phyloP scores from a whole-genome alignment of 129 eudicot species.

The Pulicaria dysenterica region DNA sequence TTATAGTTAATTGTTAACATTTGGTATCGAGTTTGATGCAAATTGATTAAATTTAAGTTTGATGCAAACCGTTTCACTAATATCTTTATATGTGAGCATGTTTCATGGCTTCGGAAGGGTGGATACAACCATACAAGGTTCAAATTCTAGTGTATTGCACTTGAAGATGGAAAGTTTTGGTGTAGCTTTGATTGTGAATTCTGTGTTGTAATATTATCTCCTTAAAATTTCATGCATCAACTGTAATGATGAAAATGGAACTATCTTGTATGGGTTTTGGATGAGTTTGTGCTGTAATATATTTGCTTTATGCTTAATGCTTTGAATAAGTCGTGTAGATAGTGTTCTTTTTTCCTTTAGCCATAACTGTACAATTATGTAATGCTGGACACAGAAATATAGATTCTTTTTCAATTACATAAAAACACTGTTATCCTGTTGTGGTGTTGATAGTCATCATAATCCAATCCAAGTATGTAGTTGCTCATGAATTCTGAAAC shows the following conservation, averaged over 20 bases:
- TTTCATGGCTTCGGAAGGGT: conserved; percentile 24
- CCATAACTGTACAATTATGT: conserved; percentile 19
- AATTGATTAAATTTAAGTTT: conserved; percentile 14
- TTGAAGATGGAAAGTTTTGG: neutral
- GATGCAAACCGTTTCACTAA: conserved; percentile 23
- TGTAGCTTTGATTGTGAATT: conserved; percentile 15
- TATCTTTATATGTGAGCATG: conserved; percentile 15
- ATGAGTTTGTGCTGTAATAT: conserved; percentile 26
- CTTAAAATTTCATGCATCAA: conserved; percentile 20
- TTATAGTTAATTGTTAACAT: conserved; percentile 10
- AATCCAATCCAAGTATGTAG: conserved; percentile 13
- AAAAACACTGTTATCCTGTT: neutral
- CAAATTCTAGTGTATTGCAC: conserved; percentile 25
- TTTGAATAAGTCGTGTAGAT: conserved; percentile 8
- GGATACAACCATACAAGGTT: neutral
- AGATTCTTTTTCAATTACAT: neutral
- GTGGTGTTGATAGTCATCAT: conserved; percentile 3
- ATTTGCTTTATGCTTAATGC: conserved; percentile 1
- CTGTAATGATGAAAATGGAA: conserved; percentile 18
- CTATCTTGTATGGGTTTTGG: conserved; percentile 14
- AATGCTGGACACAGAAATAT: neutral
- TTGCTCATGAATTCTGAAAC: conserved; percentile 4
- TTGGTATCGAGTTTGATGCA: conserved; percentile 10
- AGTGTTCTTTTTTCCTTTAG: conserved; percentile 1
- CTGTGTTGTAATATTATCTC: conserved; percentile 19